These are phyloP conservation scores for Cladosporium oxysporum DNA, from an alignment of 2,329 filamentous ascomycete genomes.

Conservation along the genomic window DNA sequence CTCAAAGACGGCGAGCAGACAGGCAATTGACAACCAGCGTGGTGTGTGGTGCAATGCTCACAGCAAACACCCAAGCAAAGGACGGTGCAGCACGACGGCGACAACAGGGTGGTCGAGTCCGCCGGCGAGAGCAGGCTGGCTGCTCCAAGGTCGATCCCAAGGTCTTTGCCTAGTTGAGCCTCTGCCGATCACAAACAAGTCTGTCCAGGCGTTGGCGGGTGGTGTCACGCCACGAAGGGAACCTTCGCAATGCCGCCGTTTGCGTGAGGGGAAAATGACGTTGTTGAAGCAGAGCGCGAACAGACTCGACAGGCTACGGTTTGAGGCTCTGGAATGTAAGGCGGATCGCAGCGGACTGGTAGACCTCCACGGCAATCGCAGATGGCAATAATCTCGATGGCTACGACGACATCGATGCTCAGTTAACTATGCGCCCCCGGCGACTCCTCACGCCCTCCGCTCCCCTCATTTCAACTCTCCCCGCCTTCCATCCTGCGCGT, in stretches of 20 bases:
- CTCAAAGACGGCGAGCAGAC: not conserved
- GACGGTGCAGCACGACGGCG: not conserved
- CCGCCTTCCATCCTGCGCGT: constrained; percentile 11
- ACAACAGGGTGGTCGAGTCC: not conserved
- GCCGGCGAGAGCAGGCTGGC: not conserved
- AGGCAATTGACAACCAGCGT: not conserved
- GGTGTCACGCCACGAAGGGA: constrained; percentile 1
- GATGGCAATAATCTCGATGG: not conserved
- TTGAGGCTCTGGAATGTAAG: constrained; percentile 11
- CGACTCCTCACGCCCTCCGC: not conserved
- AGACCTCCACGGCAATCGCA: not conserved
- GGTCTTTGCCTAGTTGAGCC: not conserved
- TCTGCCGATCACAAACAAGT: constrained; percentile 11
- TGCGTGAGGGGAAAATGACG: constrained; percentile 4
- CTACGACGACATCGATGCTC: not conserved
- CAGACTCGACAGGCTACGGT: not conserved
- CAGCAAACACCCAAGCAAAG: not conserved
- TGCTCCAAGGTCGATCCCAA: not conserved
- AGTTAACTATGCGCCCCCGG: not conserved
- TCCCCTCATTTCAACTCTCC: constrained; percentile 4
- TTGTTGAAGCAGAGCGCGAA: not conserved
- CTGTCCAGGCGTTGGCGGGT: not conserved
- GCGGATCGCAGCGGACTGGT: not conserved
- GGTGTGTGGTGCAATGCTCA: not conserved
- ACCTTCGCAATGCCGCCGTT: constrained; percentile 4